Percentiles rank a stretch among this genome's conserved stretches.
Conservation (phyloP, 2,329 filamentous ascomycete species). For the Fusarium sp. region DNA sequence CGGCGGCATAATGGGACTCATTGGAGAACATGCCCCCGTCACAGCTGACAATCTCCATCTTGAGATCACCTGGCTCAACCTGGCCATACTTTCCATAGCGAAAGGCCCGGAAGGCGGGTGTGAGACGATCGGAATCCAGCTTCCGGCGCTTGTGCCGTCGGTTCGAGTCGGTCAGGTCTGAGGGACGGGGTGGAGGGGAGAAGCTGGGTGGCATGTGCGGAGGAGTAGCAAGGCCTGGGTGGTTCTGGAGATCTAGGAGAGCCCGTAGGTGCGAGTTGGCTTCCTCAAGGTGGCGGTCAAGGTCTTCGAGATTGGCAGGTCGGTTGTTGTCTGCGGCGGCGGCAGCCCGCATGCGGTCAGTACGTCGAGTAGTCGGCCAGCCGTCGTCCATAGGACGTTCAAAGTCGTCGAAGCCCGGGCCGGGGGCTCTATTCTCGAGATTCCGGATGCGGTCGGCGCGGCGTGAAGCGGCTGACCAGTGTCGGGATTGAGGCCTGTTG, state of each 20-base stretch:
- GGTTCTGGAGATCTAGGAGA: constrained; percentile 53
- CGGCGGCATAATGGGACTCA: constrained; percentile 70
- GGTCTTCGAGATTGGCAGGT: constrained; percentile 48
- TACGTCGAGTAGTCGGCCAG: constrained; percentile 41
- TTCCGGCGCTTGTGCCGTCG: constrained; percentile 74
- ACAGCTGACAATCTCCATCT: constrained; percentile 89
- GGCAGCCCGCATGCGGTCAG: constrained; percentile 40
- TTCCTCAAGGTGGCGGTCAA: constrained; percentile 53
- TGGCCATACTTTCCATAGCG: constrained; percentile 89
- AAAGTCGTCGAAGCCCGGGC: constrained; percentile 41
- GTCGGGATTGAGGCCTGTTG: constrained; percentile 35
- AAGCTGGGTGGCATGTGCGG: constrained; percentile 46
- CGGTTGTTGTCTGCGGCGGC: constrained; percentile 35
- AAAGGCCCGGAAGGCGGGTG: constrained; percentile 64
- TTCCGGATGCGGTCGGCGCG: constrained; percentile 51
- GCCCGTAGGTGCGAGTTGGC: constrained; percentile 56
- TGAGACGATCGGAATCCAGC: constrained; percentile 69
- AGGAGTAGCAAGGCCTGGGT: constrained; percentile 41
- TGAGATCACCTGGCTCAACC: constrained; percentile 80
- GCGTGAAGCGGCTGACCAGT: constrained; percentile 45
- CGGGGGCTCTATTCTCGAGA: constrained; percentile 44
- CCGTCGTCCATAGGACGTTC: constrained; percentile 44
- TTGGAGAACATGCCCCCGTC: constrained; percentile 80
- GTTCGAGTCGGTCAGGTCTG: constrained; percentile 56
- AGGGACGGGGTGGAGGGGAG: constrained; percentile 49